Evolutionary conservation across 23 red algal species (phyloP).

Genomic region (Gracilaria domingensis): DNA sequence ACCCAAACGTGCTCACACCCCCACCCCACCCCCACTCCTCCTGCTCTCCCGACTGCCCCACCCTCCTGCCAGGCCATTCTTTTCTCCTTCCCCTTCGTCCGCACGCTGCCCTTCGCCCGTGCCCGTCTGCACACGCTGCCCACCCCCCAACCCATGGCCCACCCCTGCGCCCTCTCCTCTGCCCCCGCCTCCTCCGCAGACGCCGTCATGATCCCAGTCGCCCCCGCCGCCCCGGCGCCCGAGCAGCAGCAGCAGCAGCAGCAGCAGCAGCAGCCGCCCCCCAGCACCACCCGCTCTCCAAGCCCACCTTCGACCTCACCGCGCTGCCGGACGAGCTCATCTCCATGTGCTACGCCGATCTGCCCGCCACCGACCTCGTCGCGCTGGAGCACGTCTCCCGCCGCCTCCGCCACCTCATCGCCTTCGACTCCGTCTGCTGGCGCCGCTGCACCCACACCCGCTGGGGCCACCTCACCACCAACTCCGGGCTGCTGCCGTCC

Average conservation of each 20-base stretch:
- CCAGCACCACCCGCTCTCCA: slow-evolving; percentile 1
- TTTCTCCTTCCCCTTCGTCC: neutral
- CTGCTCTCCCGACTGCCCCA: neutral
- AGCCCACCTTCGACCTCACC: slow-evolving; percentile 53
- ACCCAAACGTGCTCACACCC: neutral
- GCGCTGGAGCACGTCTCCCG: slow-evolving; percentile 75
- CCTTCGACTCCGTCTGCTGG: slow-evolving; percentile 78
- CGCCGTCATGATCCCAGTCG: neutral
- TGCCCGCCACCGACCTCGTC: slow-evolving; percentile 77
- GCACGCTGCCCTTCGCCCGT: neutral
- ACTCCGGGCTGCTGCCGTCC: slow-evolving; percentile 74
- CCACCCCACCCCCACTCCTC: neutral
- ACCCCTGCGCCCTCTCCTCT: neutral
- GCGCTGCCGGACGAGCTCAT: slow-evolving; percentile 90
- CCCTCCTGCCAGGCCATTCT: neutral
- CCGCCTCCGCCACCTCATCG: slow-evolving; percentile 82
- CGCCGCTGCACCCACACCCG: slow-evolving; percentile 39
- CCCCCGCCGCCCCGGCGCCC: no score
- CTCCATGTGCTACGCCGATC: slow-evolving; percentile 68
- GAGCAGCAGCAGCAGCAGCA: no score
- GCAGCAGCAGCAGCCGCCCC: no score
- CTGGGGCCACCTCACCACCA: slow-evolving; percentile 76
- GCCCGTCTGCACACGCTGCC: neutral
- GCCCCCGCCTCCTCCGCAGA: neutral
- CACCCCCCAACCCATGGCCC: neutral